Percentiles rank a stretch among this genome's conserved stretches.
phyloP scores from a whole-genome alignment of 768 basidiomycete species.

The Rhodosporidiobolus odoratus region DNA sequence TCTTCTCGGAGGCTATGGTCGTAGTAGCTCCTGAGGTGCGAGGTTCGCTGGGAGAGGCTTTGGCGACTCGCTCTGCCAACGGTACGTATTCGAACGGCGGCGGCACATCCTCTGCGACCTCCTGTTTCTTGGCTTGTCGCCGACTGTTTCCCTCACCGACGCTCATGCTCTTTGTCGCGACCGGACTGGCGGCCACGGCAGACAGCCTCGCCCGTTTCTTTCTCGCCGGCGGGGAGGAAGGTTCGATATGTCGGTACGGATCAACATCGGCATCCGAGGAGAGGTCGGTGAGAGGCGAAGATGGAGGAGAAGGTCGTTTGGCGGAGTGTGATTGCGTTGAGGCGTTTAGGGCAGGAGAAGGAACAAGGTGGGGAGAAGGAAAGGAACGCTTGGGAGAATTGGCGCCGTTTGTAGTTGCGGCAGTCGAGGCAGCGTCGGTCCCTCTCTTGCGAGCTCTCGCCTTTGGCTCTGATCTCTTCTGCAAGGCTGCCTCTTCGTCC shows the following conservation, averaged over 20 bases:
- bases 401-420: background rate
- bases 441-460: background rate
- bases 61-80: background rate
- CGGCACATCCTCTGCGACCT: background rate
- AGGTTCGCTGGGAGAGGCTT: background rate
- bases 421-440: background rate
- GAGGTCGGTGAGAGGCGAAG: background rate
- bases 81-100: slow-evolving; percentile 7
- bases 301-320: background rate
- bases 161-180: background rate
- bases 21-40: background rate
- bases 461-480: background rate
- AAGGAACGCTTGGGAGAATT: no score
- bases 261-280: no score
- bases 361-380: no score
- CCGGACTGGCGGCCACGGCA: background rate
- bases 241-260: no score
- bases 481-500: background rate
- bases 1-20: background rate
- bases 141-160: background rate
- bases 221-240: background rate
- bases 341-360: no score
- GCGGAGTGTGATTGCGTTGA: no score
- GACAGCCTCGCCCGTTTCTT: background rate
- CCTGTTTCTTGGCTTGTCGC: background rate